Conservation (phyloP, 805 yeast species). For the Torulaspora quercuum region DNA sequence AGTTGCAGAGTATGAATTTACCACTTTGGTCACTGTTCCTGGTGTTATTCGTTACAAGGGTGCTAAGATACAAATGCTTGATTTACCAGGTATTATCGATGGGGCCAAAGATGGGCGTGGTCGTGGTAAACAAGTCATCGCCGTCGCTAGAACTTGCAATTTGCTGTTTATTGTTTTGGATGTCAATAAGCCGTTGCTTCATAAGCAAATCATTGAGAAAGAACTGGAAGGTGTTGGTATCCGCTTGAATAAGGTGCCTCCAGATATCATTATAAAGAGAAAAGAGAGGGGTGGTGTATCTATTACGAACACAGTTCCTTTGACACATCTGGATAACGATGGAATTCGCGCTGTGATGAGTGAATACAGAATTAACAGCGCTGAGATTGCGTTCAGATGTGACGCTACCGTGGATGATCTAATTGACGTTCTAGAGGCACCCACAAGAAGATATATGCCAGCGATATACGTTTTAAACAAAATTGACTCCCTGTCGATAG, state of each 20-base stretch:
- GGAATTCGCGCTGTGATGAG: constrained; percentile 94
- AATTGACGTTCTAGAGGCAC: constrained; percentile 89
- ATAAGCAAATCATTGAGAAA: constrained; percentile 87
- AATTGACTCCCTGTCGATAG: constrained; percentile 90
- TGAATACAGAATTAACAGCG: constrained; percentile 92
- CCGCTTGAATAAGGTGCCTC: constrained; percentile 85
- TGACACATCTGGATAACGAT: constrained; percentile 87
- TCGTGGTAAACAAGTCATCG: constrained; percentile 94
- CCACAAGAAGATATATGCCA: constrained; percentile 89
- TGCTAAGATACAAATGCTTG: constrained; percentile 94
- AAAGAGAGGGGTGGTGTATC: constrained; percentile 96
- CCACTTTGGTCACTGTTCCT: constrained; percentile 95
- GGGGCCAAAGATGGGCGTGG: constrained; percentile 92
- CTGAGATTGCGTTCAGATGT: constrained; percentile 93
- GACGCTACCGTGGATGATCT: constrained; percentile 97
- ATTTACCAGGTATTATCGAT: constrained; percentile 85
- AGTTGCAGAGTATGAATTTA: constrained; percentile 97
- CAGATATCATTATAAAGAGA: constrained; percentile 85
- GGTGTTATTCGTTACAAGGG: constrained; percentile 95
- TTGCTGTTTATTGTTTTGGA: constrained; percentile 89
- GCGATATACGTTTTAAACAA: constrained; percentile 93
- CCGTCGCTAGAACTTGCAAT: constrained; percentile 98
- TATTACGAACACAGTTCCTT: constrained; percentile 88
- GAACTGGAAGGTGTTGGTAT: constrained; percentile 98
- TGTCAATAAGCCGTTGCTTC: constrained; percentile 93